Evolutionary conservation across 2,329 filamentous ascomycete species (phyloP), one percentile per base, ranked within the genome.

Genomic region (Aureobasidium pullulans): DNA sequence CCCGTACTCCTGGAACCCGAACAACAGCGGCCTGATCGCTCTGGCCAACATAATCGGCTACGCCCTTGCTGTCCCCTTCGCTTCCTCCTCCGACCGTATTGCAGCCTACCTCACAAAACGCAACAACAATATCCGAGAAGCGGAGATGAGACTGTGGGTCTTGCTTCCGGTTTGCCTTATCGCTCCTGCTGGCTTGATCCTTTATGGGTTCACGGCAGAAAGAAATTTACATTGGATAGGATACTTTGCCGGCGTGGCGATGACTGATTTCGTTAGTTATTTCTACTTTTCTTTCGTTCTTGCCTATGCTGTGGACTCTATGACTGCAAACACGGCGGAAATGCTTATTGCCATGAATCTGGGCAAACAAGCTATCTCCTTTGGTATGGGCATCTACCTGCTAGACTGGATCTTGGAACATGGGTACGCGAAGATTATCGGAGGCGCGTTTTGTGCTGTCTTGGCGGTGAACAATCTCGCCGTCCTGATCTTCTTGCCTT

Each of bases 301-400:
- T 8, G 82, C 82, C 2, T 85, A 85, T 64, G 81, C 82, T 1
- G 79, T 85, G 39, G 82, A 85, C 66, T 79, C 76, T 56, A 83
- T 85, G 68, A 79, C 78, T 19, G 74, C 77, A 36, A 82, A 84
- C 63, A 80, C 81, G n/a, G 79, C 77, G 28, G 82, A 85, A 70
- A 84, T 84, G 82, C 75, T 85, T 10, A 84, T 74, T 50, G 71
- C 71, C 8, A 73, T 73, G 70, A 70, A 70, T 42, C 34, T 67
- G 32, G 70, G 71, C 36, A 74, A 73, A 59, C 70, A 72, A 54
- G 66, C 70, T 10, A 73, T 73, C 40, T 66, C 61, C 32, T 74
- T 73, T 43, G 72, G 68, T 13, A 70, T 70, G 68, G 67, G 62
- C 7, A 65, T 72, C 28, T 71, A 71, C 49, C 62, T 73, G 44